Evolutionary conservation across 2,329 filamentous ascomycete genomes (phyloP), one percentile per base, ranked within the genome.

Genomic region (Hymenoscyphus infarciens): DNA sequence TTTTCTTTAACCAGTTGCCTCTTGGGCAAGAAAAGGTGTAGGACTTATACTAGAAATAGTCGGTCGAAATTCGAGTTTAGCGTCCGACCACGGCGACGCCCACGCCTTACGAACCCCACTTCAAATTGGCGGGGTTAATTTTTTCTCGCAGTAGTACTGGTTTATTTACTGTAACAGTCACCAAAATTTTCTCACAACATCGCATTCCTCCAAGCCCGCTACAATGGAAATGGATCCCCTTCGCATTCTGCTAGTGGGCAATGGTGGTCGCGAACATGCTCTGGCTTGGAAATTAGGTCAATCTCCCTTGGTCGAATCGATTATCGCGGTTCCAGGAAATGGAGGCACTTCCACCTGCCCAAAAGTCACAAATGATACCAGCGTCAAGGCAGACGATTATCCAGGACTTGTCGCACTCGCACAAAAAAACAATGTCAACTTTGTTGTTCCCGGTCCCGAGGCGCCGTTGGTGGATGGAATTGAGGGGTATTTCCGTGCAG

Each of bases 221-320:
- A 64, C 35, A 4, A 70, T 70, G 67, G 65, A 67, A 4, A 70
- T 70, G 67, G 65, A 67, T 42, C 52, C 62, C 29, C 63, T 72
- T 61, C 84, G 87, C 70, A 83, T 97, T 70, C 87, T 98, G 67
- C 87, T 98, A 67, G 87, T 98, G 68, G 94, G 95, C 73, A 96
- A 94, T 74, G 95, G 95, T 69, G 95, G 94, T 71, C 88, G 95
- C 72, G 95, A 99, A 79, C 92, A 98, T 78, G 91, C 93, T 56
- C 84, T 97, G 66, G 92, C 93, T 52, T 98, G 93, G 93, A 97
- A 96, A 79, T 82, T 98, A 66, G 86, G 88, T 73, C 89, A 96
- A 76, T 97, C 92, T 16, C 81, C 87, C 52, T 82, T 83, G 55
- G 91, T 97, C 65, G 86, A 91, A 71, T 83, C 87, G 70, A 94